Evolutionary conservation across 192 early-diverging fungal genomes (phyloP).

Genomic region (Dispira simplex): DNA sequence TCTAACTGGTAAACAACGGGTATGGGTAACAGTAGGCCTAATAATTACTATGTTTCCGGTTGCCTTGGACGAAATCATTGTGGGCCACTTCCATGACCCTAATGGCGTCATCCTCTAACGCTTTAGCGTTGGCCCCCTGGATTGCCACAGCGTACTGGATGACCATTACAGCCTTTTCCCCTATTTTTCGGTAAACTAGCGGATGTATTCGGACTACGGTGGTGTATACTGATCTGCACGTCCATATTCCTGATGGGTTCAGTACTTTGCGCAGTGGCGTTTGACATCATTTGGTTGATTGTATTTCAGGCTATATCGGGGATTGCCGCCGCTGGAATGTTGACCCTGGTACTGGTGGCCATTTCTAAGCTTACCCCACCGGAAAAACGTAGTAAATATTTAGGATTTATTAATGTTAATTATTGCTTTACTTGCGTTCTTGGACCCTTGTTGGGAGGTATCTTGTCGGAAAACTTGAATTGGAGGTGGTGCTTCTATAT

Average conservation of each 20-base stretch:
- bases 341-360: constrained; percentile 40
- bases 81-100: constrained; percentile 44
- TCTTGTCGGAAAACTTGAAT: constrained; percentile 46
- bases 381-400: constrained; percentile 54
- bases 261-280: constrained; percentile 34
- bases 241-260: constrained; percentile 38
- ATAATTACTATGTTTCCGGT: constrained; percentile 3
- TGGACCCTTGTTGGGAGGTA: constrained; percentile 66
- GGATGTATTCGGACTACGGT: constrained; percentile 50
- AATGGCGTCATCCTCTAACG: constrained; percentile 39
- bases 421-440: constrained; percentile 56
- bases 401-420: constrained; percentile 52
- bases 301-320: constrained; percentile 28
- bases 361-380: constrained; percentile 34
- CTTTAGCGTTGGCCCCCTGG: constrained; percentile 43
- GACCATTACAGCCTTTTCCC: constrained; percentile 37
- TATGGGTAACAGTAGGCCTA: constrained; percentile 1
- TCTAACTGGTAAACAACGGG: no score
- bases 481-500: constrained; percentile 74
- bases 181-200: constrained; percentile 53
- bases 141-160: constrained; percentile 39
- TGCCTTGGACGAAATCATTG: constrained; percentile 42
- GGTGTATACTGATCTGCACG: constrained; percentile 20
- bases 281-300: constrained; percentile 30
- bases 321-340: constrained; percentile 39